Evolutionary conservation across 257 asterid genomes (phyloP), one percentile per base, ranked within the genome.

Genomic region (Solanum stenotomum): DNA sequence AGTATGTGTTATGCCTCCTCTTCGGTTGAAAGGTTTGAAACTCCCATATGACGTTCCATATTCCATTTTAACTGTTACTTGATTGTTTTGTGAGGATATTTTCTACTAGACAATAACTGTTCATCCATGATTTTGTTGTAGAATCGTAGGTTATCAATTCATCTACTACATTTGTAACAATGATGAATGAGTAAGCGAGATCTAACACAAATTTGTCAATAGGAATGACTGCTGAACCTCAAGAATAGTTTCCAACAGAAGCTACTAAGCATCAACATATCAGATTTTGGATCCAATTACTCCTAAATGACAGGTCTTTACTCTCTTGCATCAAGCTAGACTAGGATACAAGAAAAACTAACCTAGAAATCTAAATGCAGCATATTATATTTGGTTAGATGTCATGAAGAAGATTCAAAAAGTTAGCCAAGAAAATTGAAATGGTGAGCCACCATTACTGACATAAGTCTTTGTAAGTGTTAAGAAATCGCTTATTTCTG

Each of bases 391-490:
- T 25, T 29, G 20, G 85, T 82, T 18, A 9, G 85, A 49, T 82
- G 85, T 82, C 42, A 81, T 31, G 70, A 81, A 81, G 27, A 81
- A 9, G 85, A 46, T 81, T 81, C 68, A 44, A 79, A 70, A 25
- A 9, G 65, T 79, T 79, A 44, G 85, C 67, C 85, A 15, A 79
- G 40, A 89, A 31, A 65, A 78, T 63, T 71, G 79, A 70, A 91
- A 90, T 92, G 95, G 94, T 88, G 89, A 89, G 93, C 56, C 89
- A 90, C 92, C 94, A 92, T 90, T 79, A 85, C 83, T 79, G 83
- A 88, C 22, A 29, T 20, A 11, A 15, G 63, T 18, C 25, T 67
- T 65, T 85, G 29, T 23, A 49, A 18, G 42, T 67, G 37, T 85
- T 79, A 3, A 67, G 5, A 18, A 56, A 76, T 35, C 8, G 76